Conservation (phyloP, 257 asterid species). For the Plantago elongata region DNA sequence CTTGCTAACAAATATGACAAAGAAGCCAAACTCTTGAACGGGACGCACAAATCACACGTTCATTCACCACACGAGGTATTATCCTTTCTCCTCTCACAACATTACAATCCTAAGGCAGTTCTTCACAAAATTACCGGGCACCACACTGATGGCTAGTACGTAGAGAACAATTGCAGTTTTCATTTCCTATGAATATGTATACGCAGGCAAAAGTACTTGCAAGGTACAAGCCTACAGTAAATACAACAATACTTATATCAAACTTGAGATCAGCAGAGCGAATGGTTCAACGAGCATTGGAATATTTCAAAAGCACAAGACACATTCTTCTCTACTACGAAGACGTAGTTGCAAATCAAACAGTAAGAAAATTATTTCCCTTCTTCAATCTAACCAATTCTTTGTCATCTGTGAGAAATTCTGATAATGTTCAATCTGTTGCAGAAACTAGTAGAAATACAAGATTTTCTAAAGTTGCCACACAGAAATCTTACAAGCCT, state of each 20-base stretch:
- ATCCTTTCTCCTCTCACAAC: not conserved
- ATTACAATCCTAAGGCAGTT: too few species aligned
- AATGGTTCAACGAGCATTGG: conserved; percentile 39
- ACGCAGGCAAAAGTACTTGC: conserved; percentile 78
- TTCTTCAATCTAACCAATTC: not conserved
- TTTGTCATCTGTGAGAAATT: not conserved
- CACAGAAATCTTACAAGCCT: conserved; percentile 49
- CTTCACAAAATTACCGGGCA: too few species aligned
- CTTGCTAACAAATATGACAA: conserved; percentile 71
- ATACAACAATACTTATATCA: conserved; percentile 40
- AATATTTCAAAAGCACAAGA: conserved; percentile 55
- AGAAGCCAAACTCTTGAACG: conserved; percentile 57
- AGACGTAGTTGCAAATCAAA: conserved; percentile 50
- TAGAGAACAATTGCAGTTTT: too few species aligned
- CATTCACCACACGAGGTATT: conserved; percentile 70
- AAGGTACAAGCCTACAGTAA: conserved; percentile 56
- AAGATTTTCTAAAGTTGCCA: conserved; percentile 69
- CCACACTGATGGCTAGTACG: too few species aligned
- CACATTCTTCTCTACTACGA: conserved; percentile 73
- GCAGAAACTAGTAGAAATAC: conserved; percentile 71
- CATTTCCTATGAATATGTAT: not conserved
- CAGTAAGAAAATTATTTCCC: conserved; percentile 27
- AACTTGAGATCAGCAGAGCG: conserved; percentile 37
- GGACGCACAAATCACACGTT: conserved; percentile 83
- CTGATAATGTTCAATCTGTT: not conserved